A percentile compares a stretch with the other conserved stretches of the same genome.
Conservation (phyloP, 164 flowering plant genomes). For the Malania oleifera region DNA sequence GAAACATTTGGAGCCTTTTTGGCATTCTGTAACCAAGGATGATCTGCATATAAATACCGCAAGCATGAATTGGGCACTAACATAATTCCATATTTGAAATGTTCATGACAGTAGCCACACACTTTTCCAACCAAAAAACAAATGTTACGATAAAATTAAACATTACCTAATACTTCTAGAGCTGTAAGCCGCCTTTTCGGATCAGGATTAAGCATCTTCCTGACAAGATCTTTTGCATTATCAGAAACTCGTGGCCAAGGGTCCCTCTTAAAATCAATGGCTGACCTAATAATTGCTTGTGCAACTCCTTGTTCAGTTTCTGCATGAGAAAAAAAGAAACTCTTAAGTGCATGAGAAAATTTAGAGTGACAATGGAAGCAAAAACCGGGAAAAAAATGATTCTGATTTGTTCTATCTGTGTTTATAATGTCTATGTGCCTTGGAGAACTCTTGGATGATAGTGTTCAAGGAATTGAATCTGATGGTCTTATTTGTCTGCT, state of each 20-base stretch:
- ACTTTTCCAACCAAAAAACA: background rate
- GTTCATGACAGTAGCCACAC: no score
- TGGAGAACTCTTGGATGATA: no score
- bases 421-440: no score
- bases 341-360: no score
- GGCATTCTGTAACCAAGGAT: slow-evolving; percentile 87
- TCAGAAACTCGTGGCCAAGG: slow-evolving; percentile 99
- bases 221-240: slow-evolving; percentile 88
- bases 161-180: slow-evolving; percentile 82
- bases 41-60: slow-evolving; percentile 45
- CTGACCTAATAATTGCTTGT: slow-evolving; percentile 84
- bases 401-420: no score
- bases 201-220: slow-evolving; percentile 86
- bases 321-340: slow-evolving; percentile 28
- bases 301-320: slow-evolving; percentile 99
- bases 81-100: background rate
- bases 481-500: no score
- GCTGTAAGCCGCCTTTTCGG: slow-evolving; percentile 74
- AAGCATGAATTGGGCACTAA: background rate
- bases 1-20: slow-evolving; percentile 87
- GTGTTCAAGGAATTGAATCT: no score
- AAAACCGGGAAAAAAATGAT: no score
- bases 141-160: background rate
- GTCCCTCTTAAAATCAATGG: slow-evolving; percentile 74
- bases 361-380: no score